Percentiles rank a stretch among this genome's conserved stretches.
These are phyloP conservation scores for Phyllosticta citrichinensis DNA, from an alignment of 2,329 filamentous ascomycete genomes.

Conservation along the genomic window DNA sequence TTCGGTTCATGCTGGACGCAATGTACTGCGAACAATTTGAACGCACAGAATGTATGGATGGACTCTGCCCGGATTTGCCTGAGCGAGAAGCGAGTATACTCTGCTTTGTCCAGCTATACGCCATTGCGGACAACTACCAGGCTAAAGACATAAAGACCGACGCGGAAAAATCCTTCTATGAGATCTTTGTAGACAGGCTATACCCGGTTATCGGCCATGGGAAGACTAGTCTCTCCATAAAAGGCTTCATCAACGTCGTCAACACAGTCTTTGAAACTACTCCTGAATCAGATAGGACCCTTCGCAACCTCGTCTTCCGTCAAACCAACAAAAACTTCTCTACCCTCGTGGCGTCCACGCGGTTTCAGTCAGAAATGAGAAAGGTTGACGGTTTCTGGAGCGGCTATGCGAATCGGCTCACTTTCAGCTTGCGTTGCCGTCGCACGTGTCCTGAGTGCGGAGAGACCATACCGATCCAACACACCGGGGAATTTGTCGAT, in stretches of 20 bases:
- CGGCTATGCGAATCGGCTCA: background rate
- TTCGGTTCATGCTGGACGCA: background rate
- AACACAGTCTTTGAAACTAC: background rate
- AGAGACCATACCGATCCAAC: no score
- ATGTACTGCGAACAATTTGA: background rate
- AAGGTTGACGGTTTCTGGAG: background rate
- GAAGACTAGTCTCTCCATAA: background rate
- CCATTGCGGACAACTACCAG: slow-evolving; percentile 4
- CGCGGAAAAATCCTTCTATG: background rate
- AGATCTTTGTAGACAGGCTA: background rate
- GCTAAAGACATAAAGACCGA: background rate
- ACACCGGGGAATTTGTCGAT: no score
- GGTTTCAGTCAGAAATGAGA: background rate
- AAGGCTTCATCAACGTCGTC: background rate
- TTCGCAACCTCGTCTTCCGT: background rate
- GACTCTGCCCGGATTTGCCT: background rate
- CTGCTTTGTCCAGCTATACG: background rate
- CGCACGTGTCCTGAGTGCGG: no score
- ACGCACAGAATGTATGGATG: rapidly evolving
- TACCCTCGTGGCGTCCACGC: background rate
- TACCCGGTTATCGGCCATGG: no score
- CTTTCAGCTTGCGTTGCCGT: background rate
- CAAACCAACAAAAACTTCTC: background rate
- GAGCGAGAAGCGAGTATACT: background rate
- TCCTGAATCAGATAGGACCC: background rate